Conservation (phyloP, 495 filamentous ascomycete genomes). For the Copromyces sp. region DNA sequence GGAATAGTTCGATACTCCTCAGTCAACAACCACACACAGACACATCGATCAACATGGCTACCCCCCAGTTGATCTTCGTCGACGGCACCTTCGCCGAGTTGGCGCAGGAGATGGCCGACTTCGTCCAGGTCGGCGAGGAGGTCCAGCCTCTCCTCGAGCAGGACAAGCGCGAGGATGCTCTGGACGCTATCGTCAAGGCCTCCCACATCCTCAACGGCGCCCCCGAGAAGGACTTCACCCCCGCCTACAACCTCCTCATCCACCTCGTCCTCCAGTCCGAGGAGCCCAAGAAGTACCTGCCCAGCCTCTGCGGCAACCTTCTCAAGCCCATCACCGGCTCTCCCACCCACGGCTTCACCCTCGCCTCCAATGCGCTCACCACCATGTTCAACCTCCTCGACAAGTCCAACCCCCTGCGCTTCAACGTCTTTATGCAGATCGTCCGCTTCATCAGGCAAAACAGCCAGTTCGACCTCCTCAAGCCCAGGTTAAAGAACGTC, state of each 20-base stretch:
- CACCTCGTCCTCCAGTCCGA: constrained; percentile 81
- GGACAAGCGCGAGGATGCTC: constrained; percentile 66
- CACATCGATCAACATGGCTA: constrained; percentile 17
- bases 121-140: constrained; percentile 61
- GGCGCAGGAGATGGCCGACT: constrained; percentile 77
- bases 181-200: constrained; percentile 77
- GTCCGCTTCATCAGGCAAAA: constrained; percentile 64
- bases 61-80: constrained; percentile 58
- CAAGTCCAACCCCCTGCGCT: constrained; percentile 63
- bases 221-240: constrained; percentile 90
- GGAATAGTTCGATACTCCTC: constrained; percentile 1
- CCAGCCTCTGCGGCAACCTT: constrained; percentile 77
- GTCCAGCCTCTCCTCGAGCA: constrained; percentile 63
- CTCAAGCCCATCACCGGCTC: constrained; percentile 77
- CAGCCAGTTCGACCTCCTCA: constrained; percentile 68
- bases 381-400: constrained; percentile 95
- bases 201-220: constrained; percentile 62
- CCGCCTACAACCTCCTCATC: constrained; percentile 90
- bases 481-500: constrained; percentile 65
- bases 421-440: constrained; percentile 79
- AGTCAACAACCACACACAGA: not conserved
- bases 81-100: constrained; percentile 86
- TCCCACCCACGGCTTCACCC: constrained; percentile 67
- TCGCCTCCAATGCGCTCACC: constrained; percentile 79
- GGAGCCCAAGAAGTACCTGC: constrained; percentile 74